Base-by-base conservation (phyloP, 2,329 filamentous ascomycete genomes). In the Fusarium sp. region DNA sequence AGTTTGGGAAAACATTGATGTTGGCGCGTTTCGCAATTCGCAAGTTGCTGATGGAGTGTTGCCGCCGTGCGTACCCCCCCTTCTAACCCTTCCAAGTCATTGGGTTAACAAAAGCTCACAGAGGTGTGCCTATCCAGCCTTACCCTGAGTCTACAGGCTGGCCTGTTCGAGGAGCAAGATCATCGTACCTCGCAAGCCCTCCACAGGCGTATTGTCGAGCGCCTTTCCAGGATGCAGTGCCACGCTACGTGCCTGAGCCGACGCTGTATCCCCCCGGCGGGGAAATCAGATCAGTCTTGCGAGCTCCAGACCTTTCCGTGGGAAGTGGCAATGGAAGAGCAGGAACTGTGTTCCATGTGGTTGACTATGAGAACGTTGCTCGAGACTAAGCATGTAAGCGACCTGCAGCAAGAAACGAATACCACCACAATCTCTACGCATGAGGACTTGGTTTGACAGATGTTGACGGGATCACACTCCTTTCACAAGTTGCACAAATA, bases 61-160 rank as follows among this genome's bases (percentile, higher is more conserved):
- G 34, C 40, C 68, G 46, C 51, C 67, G 68, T 70, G 30, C 54
- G 68, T 69, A 47, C 55, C 44, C 48, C 32, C 32, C 24, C n/a
- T 41, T 24, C n/a, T 12, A 13, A 27, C 3, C 41, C 40, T 13
- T 16, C n/a, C 7, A 24, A 29, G n/a, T 15, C 49, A 18, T 20
- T 57, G 16, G 27, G 41, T 52, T 59, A 40, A 69, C 54, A 63
- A 58, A 44, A 56, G 52, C 30, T 22, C 41, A 25, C 45, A 73
- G 68, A 49, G 57, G 25, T 40, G 45, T 61, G 45, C 48, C 62
- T 20, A 34, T 44, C 40, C 57, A 60, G 22, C 8, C 43, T 46
- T 64, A 64, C 30, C 29, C 51, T n/a, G 62, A 65, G 18, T 40
- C 51, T 59, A 22, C 58, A 34, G 32, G 27, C 48, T 74, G 72